Evolutionary conservation across 495 filamentous ascomycete species (phyloP), one percentile per base, ranked within the genome.

Genomic region (Penicillium macrosclerotiorum): DNA sequence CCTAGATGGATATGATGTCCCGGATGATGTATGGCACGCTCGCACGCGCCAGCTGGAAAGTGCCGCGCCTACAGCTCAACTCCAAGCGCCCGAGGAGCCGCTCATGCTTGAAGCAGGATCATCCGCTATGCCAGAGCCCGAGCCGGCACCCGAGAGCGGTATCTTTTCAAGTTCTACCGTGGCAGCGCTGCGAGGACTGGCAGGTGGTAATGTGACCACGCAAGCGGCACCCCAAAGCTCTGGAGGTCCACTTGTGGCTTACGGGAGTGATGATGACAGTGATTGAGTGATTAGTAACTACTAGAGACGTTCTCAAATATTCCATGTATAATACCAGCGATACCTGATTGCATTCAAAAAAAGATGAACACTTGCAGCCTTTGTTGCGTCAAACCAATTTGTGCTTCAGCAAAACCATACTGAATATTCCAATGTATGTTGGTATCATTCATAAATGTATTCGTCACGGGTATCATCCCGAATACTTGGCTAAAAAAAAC

Each of bases 21-120:
- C 92, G 3, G 93, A 98, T 66, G 87, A 94, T 55, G 85, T 97
- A 14, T 95, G 91, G 78, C 95, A 90, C 70, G 88, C 90, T 3
- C 71, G 84, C 39, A 65, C 71, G 9, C 73, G 68, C 46, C 67
- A 73, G 45, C 58, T 78, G 40, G 73, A 77, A 60, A 60, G 60
- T 62, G 48, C 68, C 42, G 60, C 64, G n/a, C 64, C 33, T 2
- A 35, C 35, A 29, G 60, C 51, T 8, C 68, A 68, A 32, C 62
- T 76, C 25, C 71, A 79, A 25, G 73, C 65, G 19, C 62, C 75
- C 5, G 63, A 69, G 41, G 64, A 72, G 36, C 55, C 51, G n/a
- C 47, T 67, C 20, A 62, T 77, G 62, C 57, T 80, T 30, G 77
- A 76, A 41, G 50, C 65, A 47, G 56, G 51, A 24, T 32, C 53